Conservation (phyloP, 2,329 filamentous ascomycete species). For the Aureobasidium pullulans region DNA sequence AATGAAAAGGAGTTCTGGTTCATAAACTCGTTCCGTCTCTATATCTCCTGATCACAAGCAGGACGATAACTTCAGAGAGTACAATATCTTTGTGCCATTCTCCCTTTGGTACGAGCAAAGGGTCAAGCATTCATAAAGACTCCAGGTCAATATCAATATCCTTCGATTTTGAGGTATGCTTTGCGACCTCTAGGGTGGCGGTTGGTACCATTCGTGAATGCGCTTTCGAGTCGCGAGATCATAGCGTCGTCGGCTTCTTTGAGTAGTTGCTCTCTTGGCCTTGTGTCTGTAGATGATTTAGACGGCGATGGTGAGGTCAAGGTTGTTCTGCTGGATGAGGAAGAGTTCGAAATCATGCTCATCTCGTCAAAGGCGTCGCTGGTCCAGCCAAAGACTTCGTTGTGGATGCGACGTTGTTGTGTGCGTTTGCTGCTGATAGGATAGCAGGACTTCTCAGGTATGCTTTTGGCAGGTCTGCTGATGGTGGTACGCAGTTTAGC, state of each 20-base stretch:
- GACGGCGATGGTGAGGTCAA: background rate
- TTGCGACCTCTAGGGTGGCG: background rate
- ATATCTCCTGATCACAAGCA: no score
- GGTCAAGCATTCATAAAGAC: background rate
- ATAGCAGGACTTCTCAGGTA: background rate
- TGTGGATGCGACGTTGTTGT: conserved; percentile 6
- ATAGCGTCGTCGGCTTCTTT: background rate
- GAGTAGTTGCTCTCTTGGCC: background rate
- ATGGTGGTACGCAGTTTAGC: background rate
- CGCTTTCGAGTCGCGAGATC: background rate
- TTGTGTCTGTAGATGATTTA: background rate
- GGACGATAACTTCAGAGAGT: no score
- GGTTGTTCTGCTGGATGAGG: background rate
- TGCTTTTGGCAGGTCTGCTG: background rate
- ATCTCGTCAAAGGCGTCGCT: background rate
- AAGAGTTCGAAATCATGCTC: background rate
- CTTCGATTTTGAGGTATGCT: background rate
- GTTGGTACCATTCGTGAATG: background rate
- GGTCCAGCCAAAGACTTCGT: conserved; percentile 8
- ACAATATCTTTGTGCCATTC: no score
- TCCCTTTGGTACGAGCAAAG: background rate
- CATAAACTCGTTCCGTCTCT: background rate
- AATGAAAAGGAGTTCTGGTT: background rate
- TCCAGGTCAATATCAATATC: background rate
- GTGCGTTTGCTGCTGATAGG: background rate